Percentiles rank a stretch among this genome's conserved stretches.
Conservation (phyloP, 257 asterid species). For the Solanum ossicruentum region DNA sequence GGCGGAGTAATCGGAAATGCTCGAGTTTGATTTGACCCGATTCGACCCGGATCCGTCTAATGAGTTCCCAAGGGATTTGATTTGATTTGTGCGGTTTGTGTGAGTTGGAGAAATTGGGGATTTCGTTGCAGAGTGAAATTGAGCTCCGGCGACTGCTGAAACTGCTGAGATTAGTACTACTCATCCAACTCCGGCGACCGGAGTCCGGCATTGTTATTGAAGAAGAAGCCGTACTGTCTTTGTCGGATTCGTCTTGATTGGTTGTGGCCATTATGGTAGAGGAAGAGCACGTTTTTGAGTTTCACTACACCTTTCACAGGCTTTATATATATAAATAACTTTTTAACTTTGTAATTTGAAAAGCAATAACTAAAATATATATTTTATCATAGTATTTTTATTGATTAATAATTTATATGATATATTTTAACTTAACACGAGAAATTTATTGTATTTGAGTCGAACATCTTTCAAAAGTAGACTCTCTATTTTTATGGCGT, state of each 20-base stretch:
- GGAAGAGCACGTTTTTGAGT: constrained; percentile 11
- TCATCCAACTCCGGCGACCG: constrained; percentile 33
- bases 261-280: constrained; percentile 16
- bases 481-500: too few species aligned
- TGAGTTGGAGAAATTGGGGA: not conserved
- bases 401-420: too few species aligned
- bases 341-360: not conserved
- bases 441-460: too few species aligned
- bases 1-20: constrained; percentile 25
- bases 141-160: constrained; percentile 35
- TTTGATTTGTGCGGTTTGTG: constrained; percentile 37
- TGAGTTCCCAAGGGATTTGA: constrained; percentile 35
- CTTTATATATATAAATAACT: not conserved
- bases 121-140: constrained; percentile 8
- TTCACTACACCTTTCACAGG: constrained; percentile 7
- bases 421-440: too few species aligned
- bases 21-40: constrained; percentile 36
- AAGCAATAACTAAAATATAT: too few species aligned
- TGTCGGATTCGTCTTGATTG: constrained; percentile 30
- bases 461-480: too few species aligned
- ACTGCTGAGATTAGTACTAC: constrained; percentile 25
- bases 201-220: constrained; percentile 29
- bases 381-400: too few species aligned
- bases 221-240: constrained; percentile 37
- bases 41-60: constrained; percentile 18